phyloP scores from a whole-genome alignment of 1,139 yeast species.

The Candida sp. region DNA sequence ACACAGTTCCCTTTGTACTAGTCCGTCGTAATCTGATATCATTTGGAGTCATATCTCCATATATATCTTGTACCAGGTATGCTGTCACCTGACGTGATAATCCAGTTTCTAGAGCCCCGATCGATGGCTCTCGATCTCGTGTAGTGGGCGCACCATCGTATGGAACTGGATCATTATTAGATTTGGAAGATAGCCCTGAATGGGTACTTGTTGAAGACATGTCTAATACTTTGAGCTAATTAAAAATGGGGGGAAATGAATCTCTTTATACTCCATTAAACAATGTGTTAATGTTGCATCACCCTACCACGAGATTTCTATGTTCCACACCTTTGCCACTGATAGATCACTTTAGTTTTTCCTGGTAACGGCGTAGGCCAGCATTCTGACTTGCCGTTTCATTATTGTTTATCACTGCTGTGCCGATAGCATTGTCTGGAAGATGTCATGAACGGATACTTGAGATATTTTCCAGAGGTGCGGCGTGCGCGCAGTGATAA shows the following conservation, averaged over 20 bases:
- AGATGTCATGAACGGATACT: no score
- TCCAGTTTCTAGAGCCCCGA: background rate
- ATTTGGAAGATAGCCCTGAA: background rate
- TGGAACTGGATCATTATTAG: background rate
- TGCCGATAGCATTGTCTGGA: no score
- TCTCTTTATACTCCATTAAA: background rate
- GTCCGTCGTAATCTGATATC: conserved; percentile 29
- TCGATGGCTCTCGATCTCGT: background rate
- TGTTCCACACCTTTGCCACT: no score
- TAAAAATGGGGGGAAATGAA: background rate
- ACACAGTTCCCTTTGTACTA: conserved; percentile 31
- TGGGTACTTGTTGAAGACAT: background rate
- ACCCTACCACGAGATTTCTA: background rate
- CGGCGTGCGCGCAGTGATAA: background rate
- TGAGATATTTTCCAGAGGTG: background rate
- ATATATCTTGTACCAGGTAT: conserved; percentile 26
- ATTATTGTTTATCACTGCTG: no score
- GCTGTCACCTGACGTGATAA: conserved; percentile 12
- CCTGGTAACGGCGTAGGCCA: no score
- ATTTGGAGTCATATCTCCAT: conserved; percentile 21
- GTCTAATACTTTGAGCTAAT: background rate
- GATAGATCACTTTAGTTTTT: no score
- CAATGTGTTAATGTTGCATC: no score
- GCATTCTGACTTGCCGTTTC: no score
- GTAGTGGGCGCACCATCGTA: background rate